phyloP scores from a whole-genome alignment of 306 rosid genomes.

The Purshia tridentata region DNA sequence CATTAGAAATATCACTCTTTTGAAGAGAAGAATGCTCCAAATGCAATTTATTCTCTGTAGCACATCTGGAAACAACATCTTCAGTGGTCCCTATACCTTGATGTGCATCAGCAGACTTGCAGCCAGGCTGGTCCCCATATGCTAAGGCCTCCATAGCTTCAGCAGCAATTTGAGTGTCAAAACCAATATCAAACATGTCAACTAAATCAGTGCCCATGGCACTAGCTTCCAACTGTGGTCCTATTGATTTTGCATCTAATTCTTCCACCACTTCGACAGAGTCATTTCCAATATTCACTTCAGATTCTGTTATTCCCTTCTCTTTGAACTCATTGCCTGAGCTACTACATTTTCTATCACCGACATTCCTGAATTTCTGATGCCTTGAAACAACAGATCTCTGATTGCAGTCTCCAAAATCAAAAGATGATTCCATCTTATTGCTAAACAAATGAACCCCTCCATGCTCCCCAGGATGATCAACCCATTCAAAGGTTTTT shows the following conservation, averaged over 20 bases:
- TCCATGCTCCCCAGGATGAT: conserved; percentile 27
- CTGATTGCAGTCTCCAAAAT: conserved; percentile 27
- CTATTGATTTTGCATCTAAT: conserved; percentile 20
- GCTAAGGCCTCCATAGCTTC: conserved; percentile 79
- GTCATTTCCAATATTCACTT: conserved; percentile 18
- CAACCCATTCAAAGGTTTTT: conserved; percentile 48
- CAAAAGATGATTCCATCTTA: conserved; percentile 20
- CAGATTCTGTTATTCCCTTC: conserved; percentile 23
- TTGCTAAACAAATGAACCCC: conserved; percentile 12
- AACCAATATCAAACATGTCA: conserved; percentile 52
- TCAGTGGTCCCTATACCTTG: conserved; percentile 27
- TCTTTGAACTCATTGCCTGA: conserved; percentile 28
- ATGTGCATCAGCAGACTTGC: conserved; percentile 23
- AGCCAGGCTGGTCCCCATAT: conserved; percentile 22
- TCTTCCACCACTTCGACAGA: conserved; percentile 29
- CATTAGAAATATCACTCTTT: conserved; percentile 20
- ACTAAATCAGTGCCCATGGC: conserved; percentile 26
- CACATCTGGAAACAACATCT: conserved; percentile 26
- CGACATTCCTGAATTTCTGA: conserved; percentile 29
- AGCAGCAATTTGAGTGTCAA: conserved; percentile 77
- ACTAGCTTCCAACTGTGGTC: conserved; percentile 32
- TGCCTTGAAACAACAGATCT: conserved; percentile 25
- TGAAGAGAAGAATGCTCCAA: conserved; percentile 21
- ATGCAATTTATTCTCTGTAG: conserved; percentile 25
- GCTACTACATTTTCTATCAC: conserved; percentile 21